Conservation (phyloP, 768 basidiomycete species). For the Cyclocybe cylindracea region DNA sequence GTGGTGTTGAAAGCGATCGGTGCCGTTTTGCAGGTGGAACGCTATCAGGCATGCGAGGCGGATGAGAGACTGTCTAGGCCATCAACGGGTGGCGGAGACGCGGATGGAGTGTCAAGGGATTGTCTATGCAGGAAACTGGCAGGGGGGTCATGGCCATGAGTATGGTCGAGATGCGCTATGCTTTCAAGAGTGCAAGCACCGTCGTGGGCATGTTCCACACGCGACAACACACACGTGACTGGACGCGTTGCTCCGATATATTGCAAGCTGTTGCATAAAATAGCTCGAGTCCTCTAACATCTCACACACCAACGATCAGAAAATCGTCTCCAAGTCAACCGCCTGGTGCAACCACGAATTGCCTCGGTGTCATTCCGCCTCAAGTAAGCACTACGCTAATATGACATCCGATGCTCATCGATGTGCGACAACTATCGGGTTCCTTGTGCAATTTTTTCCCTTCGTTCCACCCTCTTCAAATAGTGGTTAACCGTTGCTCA, state of each 20-base stretch:
- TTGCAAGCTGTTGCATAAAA: not conserved
- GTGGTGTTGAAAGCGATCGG: slow-evolving; percentile 47
- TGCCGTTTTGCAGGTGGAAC: slow-evolving; percentile 49
- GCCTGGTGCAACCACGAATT: no score
- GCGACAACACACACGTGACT: slow-evolving; percentile 6
- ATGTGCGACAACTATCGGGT: no score
- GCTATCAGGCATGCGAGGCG: slow-evolving; percentile 20
- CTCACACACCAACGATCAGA: not conserved
- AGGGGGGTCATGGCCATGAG: slow-evolving; percentile 13
- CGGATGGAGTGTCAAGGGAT: slow-evolving; percentile 50
- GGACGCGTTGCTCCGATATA: not conserved
- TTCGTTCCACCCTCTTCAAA: no score
- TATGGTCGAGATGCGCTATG: no score
- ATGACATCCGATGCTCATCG: no score
- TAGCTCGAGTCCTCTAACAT: not conserved
- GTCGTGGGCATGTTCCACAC: slow-evolving; percentile 1
- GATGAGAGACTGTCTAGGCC: not conserved
- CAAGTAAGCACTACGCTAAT: no score
- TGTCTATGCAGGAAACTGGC: slow-evolving; percentile 15
- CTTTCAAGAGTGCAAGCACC: no score
- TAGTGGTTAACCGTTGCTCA: no score
- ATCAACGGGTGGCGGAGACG: slow-evolving; percentile 45
- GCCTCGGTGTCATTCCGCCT: no score
- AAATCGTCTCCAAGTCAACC: no score
- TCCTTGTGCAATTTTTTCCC: no score